Evolutionary conservation across 202 grass and related monocot species (phyloP).

Genomic region (Zizania palustris): DNA sequence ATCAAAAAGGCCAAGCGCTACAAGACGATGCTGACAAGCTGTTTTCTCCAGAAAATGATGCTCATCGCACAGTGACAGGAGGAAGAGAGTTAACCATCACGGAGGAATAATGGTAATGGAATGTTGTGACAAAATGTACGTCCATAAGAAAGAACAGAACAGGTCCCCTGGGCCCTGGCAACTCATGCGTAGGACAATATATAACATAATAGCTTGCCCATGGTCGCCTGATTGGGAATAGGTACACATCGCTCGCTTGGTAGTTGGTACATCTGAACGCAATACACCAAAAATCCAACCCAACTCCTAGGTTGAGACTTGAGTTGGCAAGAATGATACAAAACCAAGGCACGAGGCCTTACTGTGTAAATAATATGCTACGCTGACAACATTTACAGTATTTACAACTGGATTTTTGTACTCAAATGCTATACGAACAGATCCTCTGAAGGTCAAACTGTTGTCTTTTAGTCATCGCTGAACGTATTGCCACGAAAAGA

Average conservation of each 20-base stretch:
- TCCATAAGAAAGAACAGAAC: conserved; percentile 17
- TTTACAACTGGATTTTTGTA: conserved; percentile 38
- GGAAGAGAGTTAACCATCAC: conserved; percentile 3
- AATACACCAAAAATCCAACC: conserved; percentile 44
- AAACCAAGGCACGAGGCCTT: conserved; percentile 42
- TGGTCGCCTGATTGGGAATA: not conserved
- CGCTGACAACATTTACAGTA: conserved; percentile 54
- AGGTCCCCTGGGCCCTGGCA: not conserved
- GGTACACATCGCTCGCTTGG: not conserved
- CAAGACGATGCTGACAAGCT: conserved; percentile 10
- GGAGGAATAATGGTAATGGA: conserved; percentile 33
- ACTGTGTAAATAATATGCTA: conserved; percentile 55
- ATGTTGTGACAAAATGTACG: conserved; percentile 10
- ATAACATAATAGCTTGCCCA: conserved; percentile 17
- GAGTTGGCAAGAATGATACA: conserved; percentile 50
- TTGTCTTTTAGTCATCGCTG: conserved; percentile 25
- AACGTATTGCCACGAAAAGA: conserved; percentile 6
- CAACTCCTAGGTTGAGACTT: conserved; percentile 38
- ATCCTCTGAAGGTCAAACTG: conserved; percentile 1
- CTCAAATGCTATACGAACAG: conserved; percentile 32
- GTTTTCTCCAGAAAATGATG: conserved; percentile 3
- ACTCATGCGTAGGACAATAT: not conserved
- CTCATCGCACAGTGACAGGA: conserved; percentile 19
- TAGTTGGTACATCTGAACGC: conserved; percentile 25
- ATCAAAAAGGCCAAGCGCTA: not conserved